Evolutionary conservation across 2,329 filamentous ascomycete genomes (phyloP), one percentile per base, ranked within the genome.

Genomic region (Teratosphaeria zuluensis): DNA sequence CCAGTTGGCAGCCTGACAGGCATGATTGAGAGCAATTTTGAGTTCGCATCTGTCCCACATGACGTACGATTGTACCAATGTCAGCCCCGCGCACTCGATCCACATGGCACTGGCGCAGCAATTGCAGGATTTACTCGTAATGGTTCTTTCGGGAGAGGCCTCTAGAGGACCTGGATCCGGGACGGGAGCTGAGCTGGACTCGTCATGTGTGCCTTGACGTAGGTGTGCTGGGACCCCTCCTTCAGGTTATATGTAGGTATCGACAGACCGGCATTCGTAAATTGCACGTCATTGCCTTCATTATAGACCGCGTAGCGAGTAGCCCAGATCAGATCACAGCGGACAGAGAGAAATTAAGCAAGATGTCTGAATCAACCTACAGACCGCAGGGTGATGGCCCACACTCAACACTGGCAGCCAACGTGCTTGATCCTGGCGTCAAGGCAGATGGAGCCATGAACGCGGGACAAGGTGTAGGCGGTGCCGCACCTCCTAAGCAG

Each of bases 401-500:
- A 8, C 55, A 62, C 58, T 53, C 55, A 5, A 60, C 58, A 31
- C 52, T 60, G 11, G 58, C 60, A 12, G 59, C 54, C 54, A 59
- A 59, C 51, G 38, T 57, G 54, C 53, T 60, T 51, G 60, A 62
- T 55, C 60, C 60, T 14, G 51, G 52, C 48, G 53, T 62, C 53
- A 38, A 54, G 32, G 58, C 60, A 8, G 60, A 62, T 51, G 59
- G 59, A 54, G 19, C 46, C 12, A 56, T 61, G 56, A 14, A 21
- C 33, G 30, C 19, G 8, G 54, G 57, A 28, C 46, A 58, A n/a
- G 60, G 60, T 21, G 58, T 62, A 2, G 58, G 60, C 51, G 59
- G 59, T 14, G 57, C 57, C 1, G 28, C 28, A 19, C 54, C 57
- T 54, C n/a, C 33, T 3, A 55, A 32, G 31, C 51, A 59, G 28